phyloP scores from a whole-genome alignment of 306 rosid species.

The Lathyrus tuberosus region DNA sequence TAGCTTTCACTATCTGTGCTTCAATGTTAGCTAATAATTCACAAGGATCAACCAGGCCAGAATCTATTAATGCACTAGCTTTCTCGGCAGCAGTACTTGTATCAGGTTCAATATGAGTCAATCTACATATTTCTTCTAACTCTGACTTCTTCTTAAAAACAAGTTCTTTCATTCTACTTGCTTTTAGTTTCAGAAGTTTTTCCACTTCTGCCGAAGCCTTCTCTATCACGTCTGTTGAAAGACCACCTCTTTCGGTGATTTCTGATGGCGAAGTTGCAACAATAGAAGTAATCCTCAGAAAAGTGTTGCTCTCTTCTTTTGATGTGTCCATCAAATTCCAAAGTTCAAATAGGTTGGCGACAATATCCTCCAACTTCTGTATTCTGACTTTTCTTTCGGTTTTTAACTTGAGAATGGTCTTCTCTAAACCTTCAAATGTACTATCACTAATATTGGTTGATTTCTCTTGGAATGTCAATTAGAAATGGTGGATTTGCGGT shows the following conservation, averaged over 20 bases:
- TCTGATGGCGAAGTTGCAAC: constrained; percentile 64
- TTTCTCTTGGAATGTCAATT: too few species aligned
- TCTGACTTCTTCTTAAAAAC: constrained; percentile 86
- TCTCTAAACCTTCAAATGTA: constrained; percentile 91
- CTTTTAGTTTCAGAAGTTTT: constrained; percentile 80
- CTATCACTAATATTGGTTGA: constrained; percentile 82
- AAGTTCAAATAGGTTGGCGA: constrained; percentile 69
- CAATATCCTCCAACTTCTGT: constrained; percentile 77
- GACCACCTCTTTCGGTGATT: constrained; percentile 69
- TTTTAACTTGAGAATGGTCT: constrained; percentile 69
- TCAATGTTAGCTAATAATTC: constrained; percentile 88
- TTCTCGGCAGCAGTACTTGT: constrained; percentile 86
- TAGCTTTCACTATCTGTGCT: constrained; percentile 72
- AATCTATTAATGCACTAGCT: constrained; percentile 88
- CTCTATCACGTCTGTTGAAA: constrained; percentile 71
- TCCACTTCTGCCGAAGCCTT: constrained; percentile 91
- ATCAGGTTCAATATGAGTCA: constrained; percentile 85
- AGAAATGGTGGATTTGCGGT: too few species aligned
- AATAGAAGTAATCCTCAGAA: constrained; percentile 60
- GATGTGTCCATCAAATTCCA: constrained; percentile 99
- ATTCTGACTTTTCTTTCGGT: constrained; percentile 72
- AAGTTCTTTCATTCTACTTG: constrained; percentile 96
- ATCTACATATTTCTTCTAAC: constrained; percentile 84
- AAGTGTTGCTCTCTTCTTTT: constrained; percentile 70
- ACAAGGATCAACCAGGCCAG: constrained; percentile 89